Evolutionary conservation across 2,329 filamentous ascomycete species (phyloP).

Genomic region (Huntiella savannae): DNA sequence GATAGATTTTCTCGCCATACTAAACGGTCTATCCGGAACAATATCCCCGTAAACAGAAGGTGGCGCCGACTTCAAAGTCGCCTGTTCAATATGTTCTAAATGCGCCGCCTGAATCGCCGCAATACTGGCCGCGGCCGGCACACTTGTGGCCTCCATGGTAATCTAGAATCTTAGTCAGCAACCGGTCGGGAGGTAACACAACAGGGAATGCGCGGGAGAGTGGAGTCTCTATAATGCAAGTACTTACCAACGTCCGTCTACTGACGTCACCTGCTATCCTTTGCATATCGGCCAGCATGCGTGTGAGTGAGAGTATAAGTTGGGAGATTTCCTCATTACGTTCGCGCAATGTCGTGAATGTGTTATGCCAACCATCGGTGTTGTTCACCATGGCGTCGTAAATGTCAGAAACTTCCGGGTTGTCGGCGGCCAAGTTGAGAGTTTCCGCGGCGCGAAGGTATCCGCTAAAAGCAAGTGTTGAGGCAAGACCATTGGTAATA

Average conservation of each 20-base stretch:
- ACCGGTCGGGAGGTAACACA: too few species aligned
- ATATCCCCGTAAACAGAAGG: conserved; percentile 5
- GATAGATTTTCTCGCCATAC: conserved; percentile 4
- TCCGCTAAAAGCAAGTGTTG: conserved; percentile 54
- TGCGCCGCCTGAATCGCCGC: conserved; percentile 7
- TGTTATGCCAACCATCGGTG: conserved; percentile 72
- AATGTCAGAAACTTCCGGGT: conserved; percentile 48
- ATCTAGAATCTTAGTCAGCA: neutral
- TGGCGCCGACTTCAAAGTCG: conserved; percentile 5
- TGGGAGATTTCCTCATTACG: conserved; percentile 44
- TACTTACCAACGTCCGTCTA: conserved; percentile 51
- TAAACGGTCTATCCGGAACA: conserved; percentile 7
- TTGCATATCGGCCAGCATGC: conserved; percentile 73
- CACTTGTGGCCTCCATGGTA: conserved; percentile 6
- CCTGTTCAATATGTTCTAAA: conserved; percentile 8
- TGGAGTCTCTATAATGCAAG: neutral
- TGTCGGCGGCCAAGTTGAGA: conserved; percentile 39
- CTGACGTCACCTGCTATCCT: conserved; percentile 68
- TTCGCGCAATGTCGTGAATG: conserved; percentile 55
- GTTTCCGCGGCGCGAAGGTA: conserved; percentile 53
- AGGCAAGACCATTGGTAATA: conserved; percentile 56
- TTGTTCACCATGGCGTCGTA: conserved; percentile 86
- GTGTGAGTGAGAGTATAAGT: conserved; percentile 42
- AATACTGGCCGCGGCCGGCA: conserved; percentile 5
- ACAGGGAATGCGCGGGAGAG: neutral